These are phyloP conservation scores for Mycena sp. DNA, from an alignment of 1,284 basidiomycete genomes.

Conservation along the genomic window DNA sequence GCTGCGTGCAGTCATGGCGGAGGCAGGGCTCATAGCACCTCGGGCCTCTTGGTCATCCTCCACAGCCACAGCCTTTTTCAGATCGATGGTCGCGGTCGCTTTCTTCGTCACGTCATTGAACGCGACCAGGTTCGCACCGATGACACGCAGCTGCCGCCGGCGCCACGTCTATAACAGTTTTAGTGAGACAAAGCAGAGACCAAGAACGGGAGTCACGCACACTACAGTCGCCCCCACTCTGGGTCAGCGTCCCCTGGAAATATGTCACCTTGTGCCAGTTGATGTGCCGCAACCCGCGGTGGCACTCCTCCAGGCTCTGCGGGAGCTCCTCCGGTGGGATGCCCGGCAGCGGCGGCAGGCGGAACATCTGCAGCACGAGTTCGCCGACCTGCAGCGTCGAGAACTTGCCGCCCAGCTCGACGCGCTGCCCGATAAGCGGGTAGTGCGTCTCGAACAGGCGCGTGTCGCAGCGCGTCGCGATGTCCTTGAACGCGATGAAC, in stretches of 20 bases:
- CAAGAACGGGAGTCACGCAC: constrained; percentile 55
- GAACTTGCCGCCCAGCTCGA: constrained; percentile 63
- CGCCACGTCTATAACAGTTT: constrained; percentile 78
- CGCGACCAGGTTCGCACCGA: constrained; percentile 88
- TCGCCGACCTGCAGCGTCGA: constrained; percentile 78
- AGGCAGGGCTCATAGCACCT: constrained; percentile 54
- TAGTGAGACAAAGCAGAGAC: neutral
- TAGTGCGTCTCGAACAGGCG: constrained; percentile 85
- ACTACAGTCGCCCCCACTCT: constrained; percentile 93
- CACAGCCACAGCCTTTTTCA: constrained; percentile 84
- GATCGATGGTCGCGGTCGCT: constrained; percentile 89
- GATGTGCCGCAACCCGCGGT: constrained; percentile 87
- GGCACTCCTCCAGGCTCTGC: constrained; percentile 91
- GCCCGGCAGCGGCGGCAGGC: constrained; percentile 88
- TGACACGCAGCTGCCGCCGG: constrained; percentile 86
- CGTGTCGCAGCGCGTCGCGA: constrained; percentile 83
- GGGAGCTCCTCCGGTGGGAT: constrained; percentile 84
- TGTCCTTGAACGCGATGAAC: constrained; percentile 87
- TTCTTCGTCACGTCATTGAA: constrained; percentile 96
- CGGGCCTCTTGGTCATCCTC: constrained; percentile 78
- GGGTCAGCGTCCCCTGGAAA: constrained; percentile 93
- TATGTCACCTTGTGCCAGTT: constrained; percentile 94
- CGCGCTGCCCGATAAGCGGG: constrained; percentile 82
- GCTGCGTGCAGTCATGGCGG: constrained; percentile 48
- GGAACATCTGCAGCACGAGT: constrained; percentile 88